Evolutionary conservation across 371 early-diverging fungal genomes (phyloP).

Genomic region (Rhizopus microsporus): DNA sequence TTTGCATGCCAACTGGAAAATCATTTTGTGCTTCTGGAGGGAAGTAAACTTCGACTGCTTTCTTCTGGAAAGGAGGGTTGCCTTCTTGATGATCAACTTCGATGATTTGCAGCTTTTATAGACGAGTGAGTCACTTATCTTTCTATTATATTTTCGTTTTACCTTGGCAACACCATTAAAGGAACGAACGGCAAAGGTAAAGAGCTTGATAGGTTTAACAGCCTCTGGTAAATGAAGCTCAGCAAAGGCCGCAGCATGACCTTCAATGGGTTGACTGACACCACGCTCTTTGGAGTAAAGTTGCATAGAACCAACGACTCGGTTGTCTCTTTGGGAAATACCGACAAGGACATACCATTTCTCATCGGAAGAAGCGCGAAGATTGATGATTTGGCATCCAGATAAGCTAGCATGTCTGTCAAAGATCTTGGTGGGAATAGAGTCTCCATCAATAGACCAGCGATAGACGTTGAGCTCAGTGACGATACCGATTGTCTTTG

Average conservation of each 20-base stretch:
- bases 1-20: slow-evolving; percentile 98
- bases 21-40: slow-evolving; percentile 92
- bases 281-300: slow-evolving; percentile 90
- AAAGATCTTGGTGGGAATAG: slow-evolving; percentile 87
- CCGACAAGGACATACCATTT: slow-evolving; percentile 96
- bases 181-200: slow-evolving; percentile 90
- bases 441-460: slow-evolving; percentile 95
- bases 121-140: background rate
- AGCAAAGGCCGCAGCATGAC: slow-evolving; percentile 96
- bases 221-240: slow-evolving; percentile 83
- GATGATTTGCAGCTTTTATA: slow-evolving; percentile 85
- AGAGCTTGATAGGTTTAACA: slow-evolving; percentile 79
- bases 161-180: slow-evolving; percentile 80
- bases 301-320: slow-evolving; percentile 96
- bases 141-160: slow-evolving; percentile 5
- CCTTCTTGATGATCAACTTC: slow-evolving; percentile 95
- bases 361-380: slow-evolving; percentile 83
- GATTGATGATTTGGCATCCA: slow-evolving; percentile 95
- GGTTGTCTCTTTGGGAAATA: slow-evolving; percentile 86
- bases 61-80: slow-evolving; percentile 88
- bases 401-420: slow-evolving; percentile 84
- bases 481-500: slow-evolving; percentile 88
- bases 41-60: slow-evolving; percentile 92
- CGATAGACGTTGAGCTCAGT: slow-evolving; percentile 90
- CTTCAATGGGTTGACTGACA: slow-evolving; percentile 95